Conservation (phyloP, 176 grass and related monocot species). For the Panicum miliaceum region DNA sequence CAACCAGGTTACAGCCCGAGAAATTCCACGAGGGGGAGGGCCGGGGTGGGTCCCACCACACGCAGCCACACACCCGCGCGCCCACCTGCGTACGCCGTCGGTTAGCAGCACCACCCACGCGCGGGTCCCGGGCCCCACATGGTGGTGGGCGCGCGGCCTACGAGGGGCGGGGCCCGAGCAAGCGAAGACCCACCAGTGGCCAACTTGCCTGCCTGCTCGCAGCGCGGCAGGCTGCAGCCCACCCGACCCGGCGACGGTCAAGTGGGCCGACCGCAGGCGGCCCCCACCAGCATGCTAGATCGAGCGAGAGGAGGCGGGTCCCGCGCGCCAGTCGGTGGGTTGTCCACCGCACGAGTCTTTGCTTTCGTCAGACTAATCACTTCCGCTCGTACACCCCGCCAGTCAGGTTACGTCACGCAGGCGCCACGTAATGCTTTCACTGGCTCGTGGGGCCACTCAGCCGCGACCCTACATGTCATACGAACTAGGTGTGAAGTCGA, state of each 20-base stretch:
- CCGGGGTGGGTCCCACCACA: neutral
- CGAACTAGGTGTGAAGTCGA: no score
- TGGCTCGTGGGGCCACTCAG: neutral
- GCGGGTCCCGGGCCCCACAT: slow-evolving; percentile 12
- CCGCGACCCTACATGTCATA: neutral
- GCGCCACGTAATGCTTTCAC: neutral
- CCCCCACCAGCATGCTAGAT: neutral
- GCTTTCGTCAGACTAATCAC: neutral
- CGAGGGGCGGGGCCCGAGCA: neutral
- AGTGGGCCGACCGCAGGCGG: neutral
- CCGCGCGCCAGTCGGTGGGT: neutral
- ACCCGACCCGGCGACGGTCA: neutral
- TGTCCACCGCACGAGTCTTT: neutral
- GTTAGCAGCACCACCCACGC: neutral
- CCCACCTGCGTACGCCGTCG: neutral
- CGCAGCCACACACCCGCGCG: neutral
- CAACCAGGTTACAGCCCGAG: neutral
- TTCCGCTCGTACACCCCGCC: neutral
- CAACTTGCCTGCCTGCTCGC: slow-evolving; percentile 32
- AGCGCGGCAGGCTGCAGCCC: slow-evolving; percentile 19
- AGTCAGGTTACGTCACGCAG: neutral
- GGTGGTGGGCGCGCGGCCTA: slow-evolving; percentile 19
- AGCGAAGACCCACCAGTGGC: neutral
- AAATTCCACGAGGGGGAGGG: neutral
- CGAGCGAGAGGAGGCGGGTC: neutral